A percentile compares a stretch with the other conserved stretches of the same genome.
Evolutionary conservation across 345 rosid genomes (phyloP).

Genomic region (Brassica rapa): DNA sequence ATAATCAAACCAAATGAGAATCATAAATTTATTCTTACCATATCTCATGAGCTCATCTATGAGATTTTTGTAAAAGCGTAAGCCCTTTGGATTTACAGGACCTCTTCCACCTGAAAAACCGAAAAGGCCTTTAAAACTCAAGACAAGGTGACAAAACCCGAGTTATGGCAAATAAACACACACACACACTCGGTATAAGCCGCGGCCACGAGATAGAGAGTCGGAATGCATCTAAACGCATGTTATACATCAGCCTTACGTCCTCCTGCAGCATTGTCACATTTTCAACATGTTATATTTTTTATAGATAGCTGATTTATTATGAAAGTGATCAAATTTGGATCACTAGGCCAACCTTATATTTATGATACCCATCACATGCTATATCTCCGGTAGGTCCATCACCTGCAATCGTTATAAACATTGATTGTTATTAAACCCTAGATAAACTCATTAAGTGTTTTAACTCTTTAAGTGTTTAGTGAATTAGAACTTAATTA

Average conservation of each 20-base stretch:
- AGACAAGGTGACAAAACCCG: not conserved
- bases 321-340: not conserved
- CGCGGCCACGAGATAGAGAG: constrained; percentile 83
- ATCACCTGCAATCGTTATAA: not conserved
- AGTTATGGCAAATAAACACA: not conserved
- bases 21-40: constrained; percentile 22
- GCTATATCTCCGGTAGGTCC: constrained; percentile 51
- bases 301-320: not conserved
- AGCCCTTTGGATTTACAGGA: constrained; percentile 56
- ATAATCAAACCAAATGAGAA: not conserved
- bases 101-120: constrained; percentile 56
- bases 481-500: constrained; percentile 13
- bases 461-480: not conserved
- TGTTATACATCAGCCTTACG: constrained; percentile 64
- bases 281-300: not conserved
- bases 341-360: constrained; percentile 43
- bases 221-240: constrained; percentile 63
- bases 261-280: constrained; percentile 52
- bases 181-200: constrained; percentile 57
- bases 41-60: constrained; percentile 48
- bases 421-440: not conserved
- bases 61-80: constrained; percentile 53
- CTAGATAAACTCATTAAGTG: not conserved
- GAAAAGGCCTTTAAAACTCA: not conserved
- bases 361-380: constrained; percentile 60